Base-by-base conservation (phyloP, 2,329 filamentous ascomycete genomes). In the Neofusicoccum sp. region DNA sequence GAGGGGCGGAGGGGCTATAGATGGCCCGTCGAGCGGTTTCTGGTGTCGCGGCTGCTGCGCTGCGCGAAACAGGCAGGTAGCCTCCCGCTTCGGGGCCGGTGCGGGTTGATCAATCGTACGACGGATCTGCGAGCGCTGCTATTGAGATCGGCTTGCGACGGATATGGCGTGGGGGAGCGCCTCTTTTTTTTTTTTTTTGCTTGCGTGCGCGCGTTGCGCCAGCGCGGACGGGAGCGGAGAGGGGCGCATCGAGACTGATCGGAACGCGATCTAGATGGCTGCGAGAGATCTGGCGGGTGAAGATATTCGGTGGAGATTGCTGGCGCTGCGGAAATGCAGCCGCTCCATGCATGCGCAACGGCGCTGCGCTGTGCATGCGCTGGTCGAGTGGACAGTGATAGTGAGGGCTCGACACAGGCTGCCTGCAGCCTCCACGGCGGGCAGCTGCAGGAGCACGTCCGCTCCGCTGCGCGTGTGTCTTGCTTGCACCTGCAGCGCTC, bases 41-140 rank as follows among this genome's bases (percentile, higher is more conserved):
- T 44, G 12, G 7, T n/a, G 50, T 39, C 7, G 36, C 36, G 36
- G 52, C 6, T 9, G 39, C 43, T 6, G 16, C 31, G 39, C 3
- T 16, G 41, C 3, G 41, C 54, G 41, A 58, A 58, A 58, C 29
- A 58, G 54, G 54, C 54, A 58, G 54, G 54, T 47, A 28, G 8
- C n/a, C 16, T 22, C 11, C 34, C 29, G 49, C 49, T 54, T 54
- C 49, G 41, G 49, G 36, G 49, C 36, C 36, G 41, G 54, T 16
- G 29, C 54, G 54, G 54, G 54, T 36, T 58, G 54, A 58, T 58
- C 54, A 58, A 41, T 58, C 54, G 54, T 58, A 58, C 54, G 54
- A 58, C 29, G 29, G 54, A 58, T 58, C 54, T 58, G 54, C 54
- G 41, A 22, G 22, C 41, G 31, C 34, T 14, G 41, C 52, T 58